Conservation (phyloP, 192 early-diverging fungal species). For the Coemansia sp. region DNA sequence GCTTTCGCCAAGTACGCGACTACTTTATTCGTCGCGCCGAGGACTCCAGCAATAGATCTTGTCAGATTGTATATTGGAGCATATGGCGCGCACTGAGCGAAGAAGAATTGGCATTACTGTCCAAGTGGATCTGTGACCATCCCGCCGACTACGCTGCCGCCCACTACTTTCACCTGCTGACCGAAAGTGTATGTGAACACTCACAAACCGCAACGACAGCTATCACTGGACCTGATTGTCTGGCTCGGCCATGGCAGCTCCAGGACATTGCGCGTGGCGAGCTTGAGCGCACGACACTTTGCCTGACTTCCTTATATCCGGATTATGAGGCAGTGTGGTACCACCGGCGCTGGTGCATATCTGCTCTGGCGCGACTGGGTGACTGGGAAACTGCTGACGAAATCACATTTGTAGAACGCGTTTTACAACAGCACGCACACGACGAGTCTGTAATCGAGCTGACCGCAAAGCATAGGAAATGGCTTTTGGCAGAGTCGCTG, state of each 20-base stretch:
- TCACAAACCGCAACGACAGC: neutral
- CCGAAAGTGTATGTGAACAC: slow-evolving; percentile 6
- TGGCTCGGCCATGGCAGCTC: neutral
- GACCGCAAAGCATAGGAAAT: slow-evolving; percentile 20
- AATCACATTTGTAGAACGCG: slow-evolving; percentile 13
- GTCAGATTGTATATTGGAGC: neutral
- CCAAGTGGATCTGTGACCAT: slow-evolving; percentile 29
- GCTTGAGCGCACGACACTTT: slow-evolving; percentile 17
- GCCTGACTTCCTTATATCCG: slow-evolving; percentile 20
- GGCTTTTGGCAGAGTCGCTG: slow-evolving; percentile 12
- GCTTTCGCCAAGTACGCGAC: neutral
- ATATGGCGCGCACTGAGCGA: slow-evolving; percentile 1
- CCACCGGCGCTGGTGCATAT: slow-evolving; percentile 47
- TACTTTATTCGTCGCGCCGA: neutral
- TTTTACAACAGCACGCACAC: neutral
- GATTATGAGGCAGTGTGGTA: slow-evolving; percentile 48
- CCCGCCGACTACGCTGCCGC: slow-evolving; percentile 51
- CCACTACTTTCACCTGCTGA: slow-evolving; percentile 41
- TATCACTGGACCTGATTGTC: neutral
- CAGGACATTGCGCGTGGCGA: slow-evolving; percentile 16
- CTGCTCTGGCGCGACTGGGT: neutral
- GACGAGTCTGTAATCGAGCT: slow-evolving; percentile 7
- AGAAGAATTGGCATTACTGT: neutral
- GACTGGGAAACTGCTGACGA: neutral
- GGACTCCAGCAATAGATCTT: neutral